Conservation (phyloP, 352 stramenopile species). For the Pythium graminicola region DNA sequence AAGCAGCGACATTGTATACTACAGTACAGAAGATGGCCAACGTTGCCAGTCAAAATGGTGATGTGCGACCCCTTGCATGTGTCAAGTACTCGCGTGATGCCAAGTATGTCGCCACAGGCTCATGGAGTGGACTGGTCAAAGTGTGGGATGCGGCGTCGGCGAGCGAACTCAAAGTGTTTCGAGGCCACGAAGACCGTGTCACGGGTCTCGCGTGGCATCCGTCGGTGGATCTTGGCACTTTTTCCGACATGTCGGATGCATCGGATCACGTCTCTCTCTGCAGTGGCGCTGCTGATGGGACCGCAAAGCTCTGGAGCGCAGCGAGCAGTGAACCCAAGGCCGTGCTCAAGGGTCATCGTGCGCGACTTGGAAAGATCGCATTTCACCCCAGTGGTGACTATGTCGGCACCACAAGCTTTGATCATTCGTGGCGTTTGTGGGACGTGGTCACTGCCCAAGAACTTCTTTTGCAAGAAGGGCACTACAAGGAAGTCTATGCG, state of each 20-base stretch:
- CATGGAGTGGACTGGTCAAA: conserved; percentile 92
- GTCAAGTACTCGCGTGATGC: conserved; percentile 62
- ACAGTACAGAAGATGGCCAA: conserved; percentile 72
- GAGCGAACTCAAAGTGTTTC: conserved; percentile 64
- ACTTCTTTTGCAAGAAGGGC: conserved; percentile 95
- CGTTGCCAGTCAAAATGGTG: conserved; percentile 92
- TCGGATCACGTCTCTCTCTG: conserved; percentile 61
- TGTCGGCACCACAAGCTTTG: conserved; percentile 94
- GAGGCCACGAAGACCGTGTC: conserved; percentile 84
- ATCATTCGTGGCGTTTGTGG: conserved; percentile 98
- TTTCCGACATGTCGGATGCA: conserved; percentile 54
- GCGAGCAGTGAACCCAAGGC: conserved; percentile 42
- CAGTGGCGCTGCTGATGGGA: conserved; percentile 70
- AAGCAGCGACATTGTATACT: conserved; percentile 77
- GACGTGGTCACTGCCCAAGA: conserved; percentile 90
- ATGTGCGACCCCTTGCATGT: conserved; percentile 85
- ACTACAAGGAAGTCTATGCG: conserved; percentile 93
- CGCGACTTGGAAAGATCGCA: conserved; percentile 78
- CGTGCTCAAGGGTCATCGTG: conserved; percentile 62
- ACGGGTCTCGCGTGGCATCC: conserved; percentile 85
- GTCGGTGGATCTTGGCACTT: conserved; percentile 20
- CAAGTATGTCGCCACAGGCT: conserved; percentile 79
- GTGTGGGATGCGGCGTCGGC: conserved; percentile 87
- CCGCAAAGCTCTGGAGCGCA: conserved; percentile 68
- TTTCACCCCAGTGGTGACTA: conserved; percentile 93